phyloP scores from a whole-genome alignment of 495 filamentous ascomycete genomes.

The Glonium stellatum region DNA sequence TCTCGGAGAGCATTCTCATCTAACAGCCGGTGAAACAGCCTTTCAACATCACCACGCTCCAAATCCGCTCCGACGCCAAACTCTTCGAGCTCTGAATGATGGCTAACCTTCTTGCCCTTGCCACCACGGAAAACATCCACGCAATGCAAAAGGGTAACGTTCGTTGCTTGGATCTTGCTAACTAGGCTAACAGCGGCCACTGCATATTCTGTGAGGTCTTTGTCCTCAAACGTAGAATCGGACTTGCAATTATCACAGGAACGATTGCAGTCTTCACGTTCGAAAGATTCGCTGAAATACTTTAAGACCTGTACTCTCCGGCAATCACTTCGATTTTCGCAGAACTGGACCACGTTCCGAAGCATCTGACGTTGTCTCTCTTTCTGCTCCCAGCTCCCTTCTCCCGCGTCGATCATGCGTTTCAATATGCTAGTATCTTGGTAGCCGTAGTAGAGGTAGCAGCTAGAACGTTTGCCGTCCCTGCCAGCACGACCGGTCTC shows the following conservation, averaged over 20 bases:
- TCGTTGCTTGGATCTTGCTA: conserved; percentile 36
- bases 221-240: conserved; percentile 54
- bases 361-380: conserved; percentile 79
- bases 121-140: conserved; percentile 56
- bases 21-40: conserved; percentile 56
- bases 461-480: conserved; percentile 79
- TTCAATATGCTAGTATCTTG: conserved; percentile 56
- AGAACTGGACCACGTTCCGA: conserved; percentile 71
- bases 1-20: conserved; percentile 56
- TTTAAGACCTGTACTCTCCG: conserved; percentile 78
- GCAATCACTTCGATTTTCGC: conserved; percentile 80
- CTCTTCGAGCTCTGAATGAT: conserved; percentile 34
- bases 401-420: conserved; percentile 72
- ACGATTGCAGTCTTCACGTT: conserved; percentile 57
- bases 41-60: conserved; percentile 55
- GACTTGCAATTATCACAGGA: conserved; percentile 85
- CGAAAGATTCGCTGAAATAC: conserved; percentile 86
- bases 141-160: conserved; percentile 49
- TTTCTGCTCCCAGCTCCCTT: conserved; percentile 70
- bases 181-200: conserved; percentile 60
- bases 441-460: conserved; percentile 83
- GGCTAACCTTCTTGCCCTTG: conserved; percentile 44
- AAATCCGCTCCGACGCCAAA: conserved; percentile 51
- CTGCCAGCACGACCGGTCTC: conserved; percentile 92
- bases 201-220: conserved; percentile 73